phyloP scores from a whole-genome alignment of 75 land plant species.

The Selaginella moellendorffii region DNA sequence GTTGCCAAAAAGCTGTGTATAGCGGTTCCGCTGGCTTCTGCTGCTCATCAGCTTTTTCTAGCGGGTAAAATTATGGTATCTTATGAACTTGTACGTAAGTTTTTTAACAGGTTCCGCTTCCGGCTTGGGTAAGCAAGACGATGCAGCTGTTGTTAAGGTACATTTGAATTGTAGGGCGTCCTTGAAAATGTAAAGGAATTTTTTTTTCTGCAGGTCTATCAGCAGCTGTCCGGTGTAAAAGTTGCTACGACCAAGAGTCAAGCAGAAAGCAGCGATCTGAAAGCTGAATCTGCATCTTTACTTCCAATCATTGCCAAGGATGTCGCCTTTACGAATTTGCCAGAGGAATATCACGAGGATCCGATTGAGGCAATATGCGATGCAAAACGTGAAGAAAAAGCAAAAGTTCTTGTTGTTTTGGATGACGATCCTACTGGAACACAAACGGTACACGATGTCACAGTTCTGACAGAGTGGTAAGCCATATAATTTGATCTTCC shows the following conservation, averaged over 20 bases:
- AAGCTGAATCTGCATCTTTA: not conserved
- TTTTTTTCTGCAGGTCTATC: conserved; percentile 53
- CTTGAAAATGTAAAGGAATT: not conserved
- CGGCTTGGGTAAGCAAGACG: conserved; percentile 80
- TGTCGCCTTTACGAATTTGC: conserved; percentile 42
- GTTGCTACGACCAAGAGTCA: conserved; percentile 41
- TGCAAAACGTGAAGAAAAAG: conserved; percentile 25
- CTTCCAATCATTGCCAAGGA: conserved; percentile 33
- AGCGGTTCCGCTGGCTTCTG: conserved; percentile 68
- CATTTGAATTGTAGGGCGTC: not conserved
- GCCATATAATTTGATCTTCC: not conserved
- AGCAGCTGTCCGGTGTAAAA: conserved; percentile 71
- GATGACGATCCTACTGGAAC: conserved; percentile 99
- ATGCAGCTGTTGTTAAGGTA: conserved; percentile 96
- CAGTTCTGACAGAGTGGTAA: conserved; percentile 93
- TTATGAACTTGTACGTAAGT: not conserved
- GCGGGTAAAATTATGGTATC: not conserved
- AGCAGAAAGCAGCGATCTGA: not conserved
- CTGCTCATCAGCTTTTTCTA: conserved; percentile 66
- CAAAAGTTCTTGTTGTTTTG: conserved; percentile 69
- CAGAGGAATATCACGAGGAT: conserved; percentile 71
- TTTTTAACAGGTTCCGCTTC: conserved; percentile 65
- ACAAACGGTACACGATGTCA: conserved; percentile 92
- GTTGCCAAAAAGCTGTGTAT: conserved; percentile 54
- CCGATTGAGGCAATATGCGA: conserved; percentile 35